phyloP scores from a whole-genome alignment of 768 basidiomycete species.

The Zangia roseola region DNA sequence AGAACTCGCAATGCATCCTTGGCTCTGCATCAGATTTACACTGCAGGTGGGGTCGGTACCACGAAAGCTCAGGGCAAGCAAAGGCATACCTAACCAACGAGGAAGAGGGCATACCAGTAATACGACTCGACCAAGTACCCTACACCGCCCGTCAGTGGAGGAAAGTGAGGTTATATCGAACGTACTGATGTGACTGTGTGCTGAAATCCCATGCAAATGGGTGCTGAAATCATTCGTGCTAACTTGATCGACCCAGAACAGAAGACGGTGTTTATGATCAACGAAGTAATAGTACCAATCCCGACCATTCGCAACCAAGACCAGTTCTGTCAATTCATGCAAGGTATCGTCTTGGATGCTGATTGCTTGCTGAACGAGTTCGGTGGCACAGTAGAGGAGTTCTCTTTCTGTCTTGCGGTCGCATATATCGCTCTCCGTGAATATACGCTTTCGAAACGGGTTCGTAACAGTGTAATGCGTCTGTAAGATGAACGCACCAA shows the following conservation, averaged over 20 bases:
- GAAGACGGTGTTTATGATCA: too few relatives aligned
- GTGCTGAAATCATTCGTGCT: too few relatives aligned
- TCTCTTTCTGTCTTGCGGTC: background rate
- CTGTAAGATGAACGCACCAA: too few relatives aligned
- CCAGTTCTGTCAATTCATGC: constrained; percentile 7
- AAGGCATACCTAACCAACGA: background rate
- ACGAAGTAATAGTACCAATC: too few relatives aligned
- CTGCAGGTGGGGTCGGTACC: background rate
- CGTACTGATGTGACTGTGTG: background rate
- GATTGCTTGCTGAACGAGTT: constrained; percentile 8
- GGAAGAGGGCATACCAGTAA: constrained; percentile 14
- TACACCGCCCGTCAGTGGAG: background rate
- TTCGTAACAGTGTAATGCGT: too few relatives aligned
- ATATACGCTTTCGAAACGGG: constrained; percentile 7
- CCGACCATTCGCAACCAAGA: background rate
- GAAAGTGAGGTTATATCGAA: background rate
- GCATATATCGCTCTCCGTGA: constrained; percentile 12
- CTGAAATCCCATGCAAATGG: too few relatives aligned
- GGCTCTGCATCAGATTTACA: background rate
- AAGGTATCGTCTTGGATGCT: background rate
- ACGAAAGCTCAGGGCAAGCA: background rate
- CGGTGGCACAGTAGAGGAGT: constrained; percentile 2
- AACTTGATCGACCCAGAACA: too few relatives aligned
- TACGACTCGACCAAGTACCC: background rate
- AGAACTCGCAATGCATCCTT: constrained; percentile 20